Base-by-base conservation (phyloP, 2,329 filamentous ascomycete species). In the Raffaelea deltoideospora region DNA sequence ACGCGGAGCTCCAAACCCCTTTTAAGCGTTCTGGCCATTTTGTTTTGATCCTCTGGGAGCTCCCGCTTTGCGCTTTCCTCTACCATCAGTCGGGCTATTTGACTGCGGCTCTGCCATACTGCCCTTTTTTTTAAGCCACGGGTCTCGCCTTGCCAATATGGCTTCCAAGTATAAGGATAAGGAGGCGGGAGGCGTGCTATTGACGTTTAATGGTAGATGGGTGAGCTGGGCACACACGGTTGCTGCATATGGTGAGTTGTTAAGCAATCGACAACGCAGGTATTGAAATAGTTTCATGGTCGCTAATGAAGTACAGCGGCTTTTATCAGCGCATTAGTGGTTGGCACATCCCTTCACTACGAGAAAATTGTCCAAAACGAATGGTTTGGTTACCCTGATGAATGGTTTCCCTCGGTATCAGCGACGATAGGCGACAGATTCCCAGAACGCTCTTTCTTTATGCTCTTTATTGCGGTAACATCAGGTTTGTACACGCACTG, bases 291-390 rank as follows among this genome's bases (percentile, higher is more conserved):
- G n/a, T n/a, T n/a, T n/a, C n/a, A n/a, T n/a, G n/a, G n/a, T n/a
- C n/a, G n/a, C n/a, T n/a, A n/a, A n/a, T n/a, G n/a, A n/a, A n/a
- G n/a, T 27, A 32, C 48, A 84, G 79, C 71, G 51, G 87, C 88
- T 39, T 96, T 96, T 53, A 45, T 93, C 45, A 85, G 84, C 53
- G 88, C 88, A 41, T 66, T 96, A 46, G 56, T 88, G 38, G 76
- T 93, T 43, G 88, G 88, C 46, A 65, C 78, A 38, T 70, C 67
- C 38, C 69, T 98, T 34, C 90, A 98, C 61, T 96, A 90, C 62
- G 73, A 81, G 53, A 98, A 98, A 65, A 98, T 98, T 48, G 90
- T 98, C 38, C 69, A 95, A 59, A 98, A 98, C 60, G 86, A 98
- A 59, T 82, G 87, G 63, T 93, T 86, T 58, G 85, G 85, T 48